Percentiles rank a stretch among this genome's conserved stretches.
Conservation (phyloP, 2,329 filamentous ascomycete species). For the Botrytis sinoallii region DNA sequence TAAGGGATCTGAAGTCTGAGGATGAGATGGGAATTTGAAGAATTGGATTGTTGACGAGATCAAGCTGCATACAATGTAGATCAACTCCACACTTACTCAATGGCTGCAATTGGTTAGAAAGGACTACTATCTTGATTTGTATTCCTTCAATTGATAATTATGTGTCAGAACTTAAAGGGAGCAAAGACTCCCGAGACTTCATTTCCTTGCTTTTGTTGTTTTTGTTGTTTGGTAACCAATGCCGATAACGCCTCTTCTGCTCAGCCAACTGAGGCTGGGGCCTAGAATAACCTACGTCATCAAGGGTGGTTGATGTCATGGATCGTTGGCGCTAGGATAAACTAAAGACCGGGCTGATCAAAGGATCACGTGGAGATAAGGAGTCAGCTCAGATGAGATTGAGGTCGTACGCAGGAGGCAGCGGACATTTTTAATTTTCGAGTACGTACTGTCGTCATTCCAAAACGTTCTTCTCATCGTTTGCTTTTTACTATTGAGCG, state of each 20-base stretch:
- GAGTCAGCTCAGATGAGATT: background rate
- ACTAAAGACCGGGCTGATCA: background rate
- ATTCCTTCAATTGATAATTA: background rate
- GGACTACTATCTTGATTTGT: background rate
- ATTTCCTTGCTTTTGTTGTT: slow-evolving; percentile 8
- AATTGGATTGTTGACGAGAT: slow-evolving; percentile 13
- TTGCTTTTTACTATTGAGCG: background rate
- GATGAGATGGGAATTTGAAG: background rate
- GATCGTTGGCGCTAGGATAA: background rate
- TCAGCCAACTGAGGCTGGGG: background rate
- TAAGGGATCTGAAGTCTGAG: background rate
- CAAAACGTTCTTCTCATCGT: background rate
- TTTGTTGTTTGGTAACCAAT: background rate
- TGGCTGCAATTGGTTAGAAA: slow-evolving; percentile 2
- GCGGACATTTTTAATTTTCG: background rate
- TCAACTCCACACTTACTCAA: slow-evolving; percentile 7
- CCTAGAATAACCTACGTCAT: slow-evolving; percentile 3
- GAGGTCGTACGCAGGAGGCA: background rate
- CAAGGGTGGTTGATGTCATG: background rate
- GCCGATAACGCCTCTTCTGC: background rate
- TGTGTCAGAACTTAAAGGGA: slow-evolving; percentile 2
- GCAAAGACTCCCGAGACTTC: background rate
- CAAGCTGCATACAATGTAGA: slow-evolving; percentile 13
- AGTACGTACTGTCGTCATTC: background rate
- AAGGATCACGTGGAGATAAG: background rate